A percentile compares a stretch with the other conserved stretches of the same genome.
These are phyloP conservation scores for Achaetomium macrosporum DNA, from an alignment of 2,329 filamentous ascomycete genomes.

Conservation along the genomic window DNA sequence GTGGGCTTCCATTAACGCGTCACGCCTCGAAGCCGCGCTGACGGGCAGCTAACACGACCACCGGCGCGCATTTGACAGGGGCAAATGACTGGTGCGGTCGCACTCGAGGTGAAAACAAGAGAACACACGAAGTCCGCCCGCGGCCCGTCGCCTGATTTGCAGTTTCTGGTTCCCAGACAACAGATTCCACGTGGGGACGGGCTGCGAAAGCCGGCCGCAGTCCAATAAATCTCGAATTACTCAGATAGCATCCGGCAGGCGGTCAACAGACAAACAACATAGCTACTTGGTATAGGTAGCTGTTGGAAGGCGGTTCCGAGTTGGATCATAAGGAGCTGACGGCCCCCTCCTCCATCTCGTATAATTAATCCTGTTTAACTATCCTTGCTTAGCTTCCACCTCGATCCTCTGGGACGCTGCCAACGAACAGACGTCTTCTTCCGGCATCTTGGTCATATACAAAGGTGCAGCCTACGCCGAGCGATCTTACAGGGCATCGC, in stretches of 20 bases:
- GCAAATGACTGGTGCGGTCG: conserved; percentile 17
- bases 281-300: background rate
- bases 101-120: conserved; percentile 14
- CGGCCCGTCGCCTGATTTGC: conserved; percentile 6
- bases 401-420: background rate
- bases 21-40: conserved; percentile 13
- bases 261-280: conserved; percentile 22
- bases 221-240: conserved; percentile 13
- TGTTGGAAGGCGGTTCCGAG: background rate
- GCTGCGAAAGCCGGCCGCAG: conserved; percentile 15
- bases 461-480: background rate
- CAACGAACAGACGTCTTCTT: no score
- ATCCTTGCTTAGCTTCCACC: background rate
- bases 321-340: conserved; percentile 11
- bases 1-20: conserved; percentile 10
- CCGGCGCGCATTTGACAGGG: conserved; percentile 6
- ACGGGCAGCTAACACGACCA: conserved; percentile 20
- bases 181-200: conserved; percentile 9
- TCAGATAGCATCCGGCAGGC: conserved; percentile 12
- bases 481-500: no score
- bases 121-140: conserved; percentile 1
- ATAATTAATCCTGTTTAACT: background rate
- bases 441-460: background rate
- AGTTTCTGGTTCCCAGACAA: conserved; percentile 1
- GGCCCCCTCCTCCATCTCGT: background rate